Conservation (phyloP, 2,329 filamentous ascomycete species). For the Raffaelea ambrosiae region DNA sequence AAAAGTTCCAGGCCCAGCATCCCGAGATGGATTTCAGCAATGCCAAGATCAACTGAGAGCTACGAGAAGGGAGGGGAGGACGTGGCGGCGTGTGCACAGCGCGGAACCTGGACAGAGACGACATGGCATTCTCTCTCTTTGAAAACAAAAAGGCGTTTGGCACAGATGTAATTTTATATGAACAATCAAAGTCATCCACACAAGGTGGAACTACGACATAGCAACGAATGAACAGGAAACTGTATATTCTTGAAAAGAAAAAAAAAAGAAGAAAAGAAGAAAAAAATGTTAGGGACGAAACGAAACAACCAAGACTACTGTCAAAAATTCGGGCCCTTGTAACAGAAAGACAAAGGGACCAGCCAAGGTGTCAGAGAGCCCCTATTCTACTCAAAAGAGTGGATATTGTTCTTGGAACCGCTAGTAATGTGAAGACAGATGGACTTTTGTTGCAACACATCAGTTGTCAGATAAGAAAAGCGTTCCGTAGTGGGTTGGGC, state of each 20-base stretch:
- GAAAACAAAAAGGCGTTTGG: neutral
- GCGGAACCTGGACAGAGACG: too few species aligned
- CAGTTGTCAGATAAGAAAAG: slow-evolving; percentile 36
- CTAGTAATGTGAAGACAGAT: slow-evolving; percentile 47
- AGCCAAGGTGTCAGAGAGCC: slow-evolving; percentile 53
- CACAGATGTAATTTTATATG: too few species aligned
- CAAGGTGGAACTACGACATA: too few species aligned
- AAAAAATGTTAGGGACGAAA: slow-evolving; percentile 52
- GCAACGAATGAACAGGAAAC: too few species aligned
- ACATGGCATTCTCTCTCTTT: neutral
- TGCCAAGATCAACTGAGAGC: slow-evolving; percentile 49
- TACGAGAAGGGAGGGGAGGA: neutral
- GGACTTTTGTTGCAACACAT: slow-evolving; percentile 39
- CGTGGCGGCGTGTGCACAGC: too few species aligned
- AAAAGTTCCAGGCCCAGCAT: slow-evolving; percentile 81
- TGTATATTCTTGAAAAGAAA: too few species aligned
- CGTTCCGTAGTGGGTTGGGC: slow-evolving; percentile 26
- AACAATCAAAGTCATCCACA: neutral
- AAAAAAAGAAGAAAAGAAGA: neutral
- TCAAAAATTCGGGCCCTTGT: too few species aligned
- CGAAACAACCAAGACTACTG: slow-evolving; percentile 40
- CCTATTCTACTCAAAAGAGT: slow-evolving; percentile 22
- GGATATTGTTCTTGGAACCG: slow-evolving; percentile 51
- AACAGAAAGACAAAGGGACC: slow-evolving; percentile 13
- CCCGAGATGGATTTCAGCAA: slow-evolving; percentile 67